Evolutionary conservation across 768 basidiomycete genomes (phyloP), one percentile per base, ranked within the genome.

Genomic region (Pilatotrama ljubarskyi): DNA sequence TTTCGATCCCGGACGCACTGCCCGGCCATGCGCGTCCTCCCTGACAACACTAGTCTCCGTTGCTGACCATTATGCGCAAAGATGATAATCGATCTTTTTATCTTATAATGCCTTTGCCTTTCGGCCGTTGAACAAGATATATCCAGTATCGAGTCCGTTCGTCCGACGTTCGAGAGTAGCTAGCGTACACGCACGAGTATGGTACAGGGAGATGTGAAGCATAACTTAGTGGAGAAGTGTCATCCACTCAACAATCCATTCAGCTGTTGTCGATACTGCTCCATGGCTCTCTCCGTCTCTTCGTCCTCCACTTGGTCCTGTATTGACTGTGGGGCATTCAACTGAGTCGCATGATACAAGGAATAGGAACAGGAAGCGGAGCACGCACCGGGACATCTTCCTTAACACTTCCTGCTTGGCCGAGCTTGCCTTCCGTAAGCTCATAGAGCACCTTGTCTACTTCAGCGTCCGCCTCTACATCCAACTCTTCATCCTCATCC

Each of bases 361-460:
- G 3, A 47, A 22, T 15, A 17, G 20, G 18, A 24, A 43, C 24
- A 63, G 43, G 55, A 44, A 58, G 2, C 38, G 1, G 5, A 47
- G 51, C 25, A 78, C 90, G 70, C 73, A 95, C 94, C 38, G 93
- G 94, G 64, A 91, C 70, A 50, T 87, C 88, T 32, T 80, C 83
- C 37, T 81, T 82, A 50, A 88, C 91, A 24, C 82, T 72, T 13
- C 91, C 92, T 43, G 85, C 91, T 70, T 90, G 84, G 6, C 95
- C 95, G n/a, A 97, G 79, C 75, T 96, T 96, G 54, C 95, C 97
- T 63, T 98, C 87, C 9, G 97, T 99, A 60, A 99, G 80, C 57
- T 98, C 95, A 67, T 89, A 98, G 38, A 99, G 72, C 14, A 99
- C 91, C 71, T 95, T 97, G 70, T 99, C 97, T 10, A 99, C 93